These are phyloP conservation scores for Verticillium longisporum DNA, from an alignment of 2,329 filamentous ascomycete species.

Conservation along the genomic window DNA sequence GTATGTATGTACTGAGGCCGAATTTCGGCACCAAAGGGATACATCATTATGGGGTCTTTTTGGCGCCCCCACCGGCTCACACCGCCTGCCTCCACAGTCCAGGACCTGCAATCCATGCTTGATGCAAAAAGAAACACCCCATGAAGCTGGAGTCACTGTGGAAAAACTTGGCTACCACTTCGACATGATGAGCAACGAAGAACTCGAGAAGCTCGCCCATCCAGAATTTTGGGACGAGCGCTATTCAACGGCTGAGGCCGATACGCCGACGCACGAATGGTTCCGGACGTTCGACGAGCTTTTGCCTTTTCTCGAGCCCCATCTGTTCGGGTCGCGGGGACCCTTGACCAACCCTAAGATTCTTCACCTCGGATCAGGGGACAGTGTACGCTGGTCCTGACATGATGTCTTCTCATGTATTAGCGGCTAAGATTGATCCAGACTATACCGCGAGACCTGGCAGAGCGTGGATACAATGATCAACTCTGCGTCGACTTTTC, in stretches of 20 bases:
- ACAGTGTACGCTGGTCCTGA: constrained; percentile 35
- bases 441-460: constrained; percentile 44
- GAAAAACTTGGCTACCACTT: background rate
- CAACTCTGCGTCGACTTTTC: constrained; percentile 55
- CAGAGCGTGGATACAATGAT: constrained; percentile 36
- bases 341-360: constrained; percentile 28
- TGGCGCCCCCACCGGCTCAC: background rate
- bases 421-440: constrained; percentile 15
- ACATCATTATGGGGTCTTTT: too few species aligned
- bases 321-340: constrained; percentile 27
- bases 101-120: background rate
- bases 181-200: background rate
- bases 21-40: too few species aligned
- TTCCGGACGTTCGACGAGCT: constrained; percentile 41
- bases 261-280: constrained; percentile 45
- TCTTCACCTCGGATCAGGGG: constrained; percentile 51
- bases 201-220: background rate
- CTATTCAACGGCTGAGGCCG: constrained; percentile 20
- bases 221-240: background rate
- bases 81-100: background rate
- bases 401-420: background rate
- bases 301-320: constrained; percentile 35
- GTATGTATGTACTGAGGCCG: too few species aligned
- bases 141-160: background rate
- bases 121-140: background rate